Base-by-base conservation (phyloP, 805 yeast genomes). In the Yamadazyma sp. region DNA sequence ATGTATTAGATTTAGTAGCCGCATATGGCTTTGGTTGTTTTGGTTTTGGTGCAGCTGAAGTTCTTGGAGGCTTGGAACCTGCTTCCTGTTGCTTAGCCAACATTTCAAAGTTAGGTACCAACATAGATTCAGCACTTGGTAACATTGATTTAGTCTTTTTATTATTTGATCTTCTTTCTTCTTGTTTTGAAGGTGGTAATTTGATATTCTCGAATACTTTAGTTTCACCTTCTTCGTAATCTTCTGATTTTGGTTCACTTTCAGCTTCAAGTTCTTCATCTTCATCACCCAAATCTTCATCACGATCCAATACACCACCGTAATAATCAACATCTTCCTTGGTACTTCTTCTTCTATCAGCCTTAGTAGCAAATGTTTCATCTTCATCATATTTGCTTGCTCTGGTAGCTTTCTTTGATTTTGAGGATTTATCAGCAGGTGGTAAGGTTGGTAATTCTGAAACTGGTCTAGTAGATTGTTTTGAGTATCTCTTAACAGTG, bases 121-220 rank as follows among this genome's bases (percentile, higher is more conserved):
- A 53, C 68, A 62, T 60, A 5, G 61, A 49, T 18, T 58, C 58
- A 1, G 66, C 60, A 38, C 57, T 52, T 3, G 70, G 69, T 33
- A 53, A 48, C 50, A 53, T 51, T 2, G 65, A 53, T 39, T 51
- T 54, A 29, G 49, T 39, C 33, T 45, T 48, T 40, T 11, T 26
- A 40, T 24, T 24, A 25, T 10, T 20, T 27, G n/a, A 23, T 2
- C n/a, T 23, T 27, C 6, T 23, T 15, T 30, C 21, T 16, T 31
- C 39, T 2, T 37, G 24, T 30, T 41, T 44, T 4, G 44, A 65
- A 26, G 70, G 70, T 6, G 81, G 82, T 38, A 76, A 52, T 45
- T 69, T 68, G 42, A 72, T 62, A 35, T 60, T 60, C 41, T 71
- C 76, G 52, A 73, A 71, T 18, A 69, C 59, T 17, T 44, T 33